phyloP scores from a whole-genome alignment of 306 rosid species.

The Prunus fruticosa region DNA sequence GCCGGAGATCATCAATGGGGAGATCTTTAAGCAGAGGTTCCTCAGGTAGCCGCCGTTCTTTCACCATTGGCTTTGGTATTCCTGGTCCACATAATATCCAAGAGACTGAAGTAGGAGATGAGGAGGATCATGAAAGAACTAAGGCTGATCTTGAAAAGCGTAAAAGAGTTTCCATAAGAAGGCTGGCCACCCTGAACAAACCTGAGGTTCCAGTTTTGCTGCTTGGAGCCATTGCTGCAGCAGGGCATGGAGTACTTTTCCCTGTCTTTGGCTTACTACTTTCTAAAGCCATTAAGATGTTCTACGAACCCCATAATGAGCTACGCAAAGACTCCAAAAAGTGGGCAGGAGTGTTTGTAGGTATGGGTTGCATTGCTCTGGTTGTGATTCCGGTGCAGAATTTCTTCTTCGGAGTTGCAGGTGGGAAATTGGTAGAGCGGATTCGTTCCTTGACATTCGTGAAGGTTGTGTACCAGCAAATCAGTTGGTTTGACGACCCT shows the following conservation, averaged over 20 bases:
- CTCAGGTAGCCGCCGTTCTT: slow-evolving; percentile 32
- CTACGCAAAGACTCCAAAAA: slow-evolving; percentile 52
- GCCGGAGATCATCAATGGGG: slow-evolving; percentile 23
- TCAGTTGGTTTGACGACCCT: slow-evolving; percentile 87
- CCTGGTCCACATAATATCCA: slow-evolving; percentile 28
- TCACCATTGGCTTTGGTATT: slow-evolving; percentile 27
- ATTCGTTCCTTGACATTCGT: slow-evolving; percentile 70
- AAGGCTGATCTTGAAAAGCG: slow-evolving; percentile 11
- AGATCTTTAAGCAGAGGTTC: slow-evolving; percentile 55
- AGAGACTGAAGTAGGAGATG: slow-evolving; percentile 17
- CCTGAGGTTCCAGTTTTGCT: slow-evolving; percentile 60
- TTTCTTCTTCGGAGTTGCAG: slow-evolving; percentile 72
- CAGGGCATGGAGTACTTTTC: slow-evolving; percentile 53
- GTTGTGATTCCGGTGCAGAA: slow-evolving; percentile 42
- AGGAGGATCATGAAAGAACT: neutral
- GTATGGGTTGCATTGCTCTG: slow-evolving; percentile 48
- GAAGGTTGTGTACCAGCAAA: slow-evolving; percentile 79
- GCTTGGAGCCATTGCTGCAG: slow-evolving; percentile 67
- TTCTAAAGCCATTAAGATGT: slow-evolving; percentile 58
- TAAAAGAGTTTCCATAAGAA: slow-evolving; percentile 38
- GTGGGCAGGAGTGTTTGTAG: slow-evolving; percentile 60
- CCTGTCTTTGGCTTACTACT: slow-evolving; percentile 75
- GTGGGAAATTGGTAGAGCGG: slow-evolving; percentile 71
- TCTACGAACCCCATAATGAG: slow-evolving; percentile 52
- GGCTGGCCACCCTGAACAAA: slow-evolving; percentile 61